Base-by-base conservation (phyloP, 768 basidiomycete genomes). In the Wakefieldia striispora region DNA sequence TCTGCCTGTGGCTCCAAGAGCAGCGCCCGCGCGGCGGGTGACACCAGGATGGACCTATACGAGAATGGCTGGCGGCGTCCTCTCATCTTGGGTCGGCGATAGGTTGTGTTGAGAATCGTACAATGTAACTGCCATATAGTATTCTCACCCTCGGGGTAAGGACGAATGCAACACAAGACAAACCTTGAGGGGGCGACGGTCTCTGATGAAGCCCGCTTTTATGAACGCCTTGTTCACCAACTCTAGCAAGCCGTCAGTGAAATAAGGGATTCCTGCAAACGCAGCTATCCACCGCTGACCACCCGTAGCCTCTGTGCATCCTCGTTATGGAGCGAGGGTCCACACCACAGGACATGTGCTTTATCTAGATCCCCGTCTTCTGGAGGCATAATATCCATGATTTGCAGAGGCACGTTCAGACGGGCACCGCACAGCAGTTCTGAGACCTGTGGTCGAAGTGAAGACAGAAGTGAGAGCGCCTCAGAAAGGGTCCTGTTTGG, bases 271-370 rank as follows among this genome's bases (percentile, higher is more conserved):
- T 13, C 11, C 20, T 19, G 4, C 7, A 26, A 19, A 29, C 9
- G 26, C 26, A n/a, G n/a, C 6, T 33, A 58, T 68, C 55, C 29
- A 77, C 76, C 65, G 34, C 68, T 62, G 8, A 77, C 67, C 6
- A 42, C 42, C 26, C 56, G 64, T 13, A 79, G 46, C 36, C 60
- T 57, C 31, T 34, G 47, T 2, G 65, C 66, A 10, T 69, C 62
- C 24, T 70, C 66, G 10, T 57, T 55, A 45, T 72, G 65, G 40
- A 61, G 51, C 6, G 63, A 49, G 1, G 84, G 82, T 1, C 80
- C 82, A 11, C 77, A 54, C 70, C 77, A 85, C 21, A 86, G 70
- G 19, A 84, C 79, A 46, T 82, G 76, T 6, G 82, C 81, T 37
- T 70, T 56, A 58, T 71, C 57, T 17, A 58, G 62, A 59, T 69